A percentile compares a stretch with the other conserved stretches of the same genome.
Evolutionary conservation across 345 rosid genomes (phyloP).

Genomic region (Kernera saxatilis): DNA sequence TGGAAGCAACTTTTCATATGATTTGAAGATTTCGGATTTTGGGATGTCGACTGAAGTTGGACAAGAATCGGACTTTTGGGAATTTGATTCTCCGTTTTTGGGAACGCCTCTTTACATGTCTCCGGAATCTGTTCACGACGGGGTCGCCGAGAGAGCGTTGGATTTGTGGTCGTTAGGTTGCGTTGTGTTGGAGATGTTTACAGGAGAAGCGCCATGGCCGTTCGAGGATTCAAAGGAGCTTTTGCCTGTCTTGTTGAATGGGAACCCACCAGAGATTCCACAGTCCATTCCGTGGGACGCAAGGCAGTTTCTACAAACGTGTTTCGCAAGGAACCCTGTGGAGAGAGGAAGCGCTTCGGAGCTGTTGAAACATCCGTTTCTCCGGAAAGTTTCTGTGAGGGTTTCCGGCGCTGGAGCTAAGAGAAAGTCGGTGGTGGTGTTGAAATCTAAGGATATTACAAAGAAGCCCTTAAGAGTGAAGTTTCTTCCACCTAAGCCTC

Average conservation of each 20-base stretch:
- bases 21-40: neutral
- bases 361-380: conserved; percentile 7
- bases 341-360: conserved; percentile 8
- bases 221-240: neutral
- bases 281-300: conserved; percentile 8
- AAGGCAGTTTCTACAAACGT: conserved; percentile 2
- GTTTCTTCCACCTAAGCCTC: conserved; percentile 7
- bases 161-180: conserved; percentile 28
- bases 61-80: neutral
- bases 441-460: neutral
- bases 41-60: neutral
- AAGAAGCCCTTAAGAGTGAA: neutral
- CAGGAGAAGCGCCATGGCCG: conserved; percentile 6
- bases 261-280: conserved; percentile 7
- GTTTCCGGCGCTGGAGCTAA: neutral
- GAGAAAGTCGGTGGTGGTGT: neutral
- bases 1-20: neutral
- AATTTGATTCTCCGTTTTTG: neutral
- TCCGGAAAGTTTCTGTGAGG: neutral
- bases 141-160: neutral
- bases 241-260: neutral
- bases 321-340: neutral
- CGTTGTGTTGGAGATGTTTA: conserved; percentile 22
- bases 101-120: conserved; percentile 14
- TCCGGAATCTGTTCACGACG: conserved; percentile 7